Evolutionary conservation across 805 yeast species (phyloP), one percentile per base, ranked within the genome.

Genomic region (Ogataea nakhonphanomensis): DNA sequence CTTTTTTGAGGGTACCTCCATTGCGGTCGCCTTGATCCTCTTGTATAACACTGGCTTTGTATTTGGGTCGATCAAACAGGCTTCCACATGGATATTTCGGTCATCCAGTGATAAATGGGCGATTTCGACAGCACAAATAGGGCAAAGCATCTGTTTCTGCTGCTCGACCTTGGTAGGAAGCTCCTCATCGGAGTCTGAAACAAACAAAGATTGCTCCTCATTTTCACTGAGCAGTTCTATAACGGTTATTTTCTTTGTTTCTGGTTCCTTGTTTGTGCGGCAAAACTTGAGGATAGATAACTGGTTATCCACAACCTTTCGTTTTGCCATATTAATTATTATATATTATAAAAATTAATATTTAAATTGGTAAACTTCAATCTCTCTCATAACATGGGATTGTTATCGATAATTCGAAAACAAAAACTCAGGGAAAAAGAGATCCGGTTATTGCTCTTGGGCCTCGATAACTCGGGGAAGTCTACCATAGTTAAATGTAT

Each of bases 401-500:
- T 89, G 2, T 64, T 89, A 12, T 75, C 87, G 1, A 81, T 88
- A 22, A 83, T 90, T 41, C 73, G 81, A 53, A 89, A 88, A 57
- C 95, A 87, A 56, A 83, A 87, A 64, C 67, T 76, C 29, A 88
- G 86, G 59, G 96, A 87, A 50, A 69, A 71, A 39, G 95, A 89
- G 59, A 64, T 85, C 25, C 67, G 96, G 15, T 73, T 88, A 20
- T 67, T 91, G 15, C 70, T 86, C 42, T 71, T 90, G 9, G 98
- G 98, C 0, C 73, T 90, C 3, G 98, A 90, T 57, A 88, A 87
- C 59, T 76, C 96, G 0, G 98, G 98, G 2, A 90, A 90, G 59
- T 84, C 96, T 2, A 85, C 96, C 0, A 74, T 91, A 2, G 81
- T 89, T 15, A 79, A 79, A 43, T 57, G 67, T 13, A 55, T 86